Conservation (phyloP, 495 filamentous ascomycete genomes). For the Xylaria curta region DNA sequence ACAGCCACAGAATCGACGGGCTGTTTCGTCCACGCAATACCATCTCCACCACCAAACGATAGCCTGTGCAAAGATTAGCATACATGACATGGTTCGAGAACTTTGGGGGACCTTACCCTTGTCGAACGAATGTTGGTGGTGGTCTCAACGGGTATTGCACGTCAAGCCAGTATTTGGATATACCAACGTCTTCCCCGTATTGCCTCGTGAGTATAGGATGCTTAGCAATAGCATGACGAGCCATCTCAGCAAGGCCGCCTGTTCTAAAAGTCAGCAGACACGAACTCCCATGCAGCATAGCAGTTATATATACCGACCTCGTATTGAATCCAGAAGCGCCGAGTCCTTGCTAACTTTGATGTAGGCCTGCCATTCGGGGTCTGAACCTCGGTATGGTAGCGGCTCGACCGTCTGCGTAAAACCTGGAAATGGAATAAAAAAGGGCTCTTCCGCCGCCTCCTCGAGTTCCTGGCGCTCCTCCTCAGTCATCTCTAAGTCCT, state of each 20-base stretch:
- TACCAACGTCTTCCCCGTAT: conserved; percentile 34
- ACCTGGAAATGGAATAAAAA: conserved; percentile 71
- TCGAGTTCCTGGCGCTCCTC: conserved; percentile 41
- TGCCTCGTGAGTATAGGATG: conserved; percentile 25
- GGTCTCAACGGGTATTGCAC: conserved; percentile 47
- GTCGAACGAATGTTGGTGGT: conserved; percentile 48
- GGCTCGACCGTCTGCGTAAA: conserved; percentile 50
- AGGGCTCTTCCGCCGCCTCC: conserved; percentile 39
- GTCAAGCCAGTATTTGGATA: conserved; percentile 47
- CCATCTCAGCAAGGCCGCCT: conserved; percentile 41
- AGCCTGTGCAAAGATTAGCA: conserved; percentile 37
- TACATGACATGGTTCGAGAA: background rate
- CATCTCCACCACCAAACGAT: conserved; percentile 40
- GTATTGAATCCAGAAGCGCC: conserved; percentile 53
- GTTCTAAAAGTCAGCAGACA: conserved; percentile 12
- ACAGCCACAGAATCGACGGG: conserved; percentile 40
- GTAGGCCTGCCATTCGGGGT: conserved; percentile 77
- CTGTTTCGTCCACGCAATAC: conserved; percentile 37
- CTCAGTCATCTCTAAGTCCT: conserved; percentile 28
- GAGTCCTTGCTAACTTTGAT: conserved; percentile 61
- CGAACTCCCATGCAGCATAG: background rate
- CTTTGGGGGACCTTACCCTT: conserved; percentile 41
- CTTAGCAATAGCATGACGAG: conserved; percentile 25
- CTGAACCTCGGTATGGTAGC: conserved; percentile 60
- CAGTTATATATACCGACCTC: conserved; percentile 47